Evolutionary conservation across 352 stramenopile genomes (phyloP), one percentile per base, ranked within the genome.

Genomic region (Pythium sukuiense): DNA sequence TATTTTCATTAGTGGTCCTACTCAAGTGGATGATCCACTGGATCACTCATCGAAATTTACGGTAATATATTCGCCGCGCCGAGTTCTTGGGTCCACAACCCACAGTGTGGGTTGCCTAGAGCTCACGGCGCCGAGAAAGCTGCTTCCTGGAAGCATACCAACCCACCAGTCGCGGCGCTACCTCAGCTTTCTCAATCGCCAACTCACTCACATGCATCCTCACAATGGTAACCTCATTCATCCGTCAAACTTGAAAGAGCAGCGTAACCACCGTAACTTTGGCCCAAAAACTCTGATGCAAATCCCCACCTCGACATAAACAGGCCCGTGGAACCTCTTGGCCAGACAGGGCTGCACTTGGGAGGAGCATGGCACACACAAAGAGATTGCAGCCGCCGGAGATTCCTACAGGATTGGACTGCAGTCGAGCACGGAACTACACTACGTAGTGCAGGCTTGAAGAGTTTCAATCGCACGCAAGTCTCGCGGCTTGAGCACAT

Each of bases 21-120:
- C 20, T 24, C 20, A 0, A 0, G 20, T 24, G 20, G 20, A 35
- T 20, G 24, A 14, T 20, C 24, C 46, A 14, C 16, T 24, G 48
- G 48, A 55, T 55, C 48, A 55, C 48, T 55, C 48, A 55, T 33
- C 48, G 24, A 35, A 55, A 33, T 20, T 55, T 55, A 55, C 48
- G 24, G 48, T 32, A 55, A 55, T 55, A 24, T 55, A 55, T 55
- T 35, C 24, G 20, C 12, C 48, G 24, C 35, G 26, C 45, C 45
- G 29, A 14, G 11, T 12, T 52, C 20, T 52, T 29, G 45, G 45
- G 18, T 52, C 2, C 16, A 49, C 14, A 20, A 16, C 7, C 39
- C 11, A 26, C 14, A 24, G 20, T 35, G 5, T 35, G 32, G 32
- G 32, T 35, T 35, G 45, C 45, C 45, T 30, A 52, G 29, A 18